phyloP scores from a whole-genome alignment of 176 grass and related monocot genomes.

The Echinochloa phyllopogon region DNA sequence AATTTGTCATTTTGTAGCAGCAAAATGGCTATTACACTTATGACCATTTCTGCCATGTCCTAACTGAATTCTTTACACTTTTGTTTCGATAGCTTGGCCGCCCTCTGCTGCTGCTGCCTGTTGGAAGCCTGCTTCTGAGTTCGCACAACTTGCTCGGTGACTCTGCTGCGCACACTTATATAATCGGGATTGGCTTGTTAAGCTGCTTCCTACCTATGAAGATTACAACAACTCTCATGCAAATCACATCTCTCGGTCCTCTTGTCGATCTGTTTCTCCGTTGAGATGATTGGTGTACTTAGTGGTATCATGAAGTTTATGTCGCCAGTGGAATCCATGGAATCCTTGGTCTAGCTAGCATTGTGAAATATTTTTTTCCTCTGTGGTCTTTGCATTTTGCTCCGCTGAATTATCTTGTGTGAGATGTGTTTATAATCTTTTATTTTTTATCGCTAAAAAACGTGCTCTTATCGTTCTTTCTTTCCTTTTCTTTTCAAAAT shows the following conservation, averaged over 20 bases:
- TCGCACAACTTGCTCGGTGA: not conserved
- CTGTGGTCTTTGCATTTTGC: not conserved
- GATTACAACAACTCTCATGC: not conserved
- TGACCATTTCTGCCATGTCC: not conserved
- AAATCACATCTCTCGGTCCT: not conserved
- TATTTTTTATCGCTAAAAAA: not conserved
- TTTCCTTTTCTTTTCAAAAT: too few species aligned
- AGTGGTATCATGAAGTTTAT: not conserved
- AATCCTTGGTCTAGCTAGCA: not conserved
- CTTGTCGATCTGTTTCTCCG: slow-evolving; percentile 3
- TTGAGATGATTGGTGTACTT: slow-evolving; percentile 40
- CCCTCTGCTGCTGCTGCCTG: slow-evolving; percentile 64
- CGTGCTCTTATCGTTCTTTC: not conserved
- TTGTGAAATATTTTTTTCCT: slow-evolving; percentile 8
- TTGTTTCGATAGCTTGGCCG: slow-evolving; percentile 53
- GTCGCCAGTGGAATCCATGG: slow-evolving; percentile 13
- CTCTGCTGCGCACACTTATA: not conserved
- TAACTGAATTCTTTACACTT: not conserved
- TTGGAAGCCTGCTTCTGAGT: slow-evolving; percentile 64
- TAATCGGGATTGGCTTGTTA: slow-evolving; percentile 19
- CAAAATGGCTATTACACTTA: not conserved
- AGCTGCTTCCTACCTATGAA: not conserved
- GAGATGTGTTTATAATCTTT: not conserved
- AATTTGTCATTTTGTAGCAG: not conserved
- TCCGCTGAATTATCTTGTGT: not conserved